These are phyloP conservation scores for Shiraia bambusicola DNA, from an alignment of 2,329 filamentous ascomycete species.

Conservation along the genomic window DNA sequence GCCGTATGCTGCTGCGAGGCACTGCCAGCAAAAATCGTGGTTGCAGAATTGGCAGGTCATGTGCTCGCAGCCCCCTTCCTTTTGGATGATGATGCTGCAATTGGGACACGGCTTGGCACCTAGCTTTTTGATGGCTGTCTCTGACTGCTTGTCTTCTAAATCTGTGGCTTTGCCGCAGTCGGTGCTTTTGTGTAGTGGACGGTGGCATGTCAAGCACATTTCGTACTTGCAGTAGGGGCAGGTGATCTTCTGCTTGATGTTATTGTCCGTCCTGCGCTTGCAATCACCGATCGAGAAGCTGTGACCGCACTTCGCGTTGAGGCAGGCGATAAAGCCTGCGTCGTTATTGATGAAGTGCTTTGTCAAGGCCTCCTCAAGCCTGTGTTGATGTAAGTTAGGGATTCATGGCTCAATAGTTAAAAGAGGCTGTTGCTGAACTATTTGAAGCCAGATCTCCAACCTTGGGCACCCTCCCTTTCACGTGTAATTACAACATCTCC, in stretches of 20 bases:
- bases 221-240: constrained; percentile 29
- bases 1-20: constrained; percentile 5
- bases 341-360: constrained; percentile 14
- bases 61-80: constrained; percentile 30
- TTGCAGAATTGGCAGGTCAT: constrained; percentile 28
- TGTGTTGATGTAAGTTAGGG: constrained; percentile 3
- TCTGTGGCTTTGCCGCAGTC: constrained; percentile 18
- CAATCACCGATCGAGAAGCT: constrained; percentile 30
- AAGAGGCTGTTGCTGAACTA: too few relatives aligned
- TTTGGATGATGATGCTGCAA: constrained; percentile 29
- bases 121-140: constrained; percentile 17
- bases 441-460: too few relatives aligned
- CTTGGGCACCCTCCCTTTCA: too few relatives aligned
- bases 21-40: constrained; percentile 28
- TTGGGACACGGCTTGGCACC: constrained; percentile 31
- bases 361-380: constrained; percentile 23
- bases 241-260: constrained; percentile 11
- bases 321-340: constrained; percentile 20
- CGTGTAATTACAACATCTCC: too few relatives aligned
- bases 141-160: constrained; percentile 17
- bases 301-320: constrained; percentile 19
- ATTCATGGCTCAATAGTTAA: too few relatives aligned
- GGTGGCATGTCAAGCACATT: constrained; percentile 23
- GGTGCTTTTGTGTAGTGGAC: constrained; percentile 17
- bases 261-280: not conserved